A percentile compares a stretch with the other conserved stretches of the same genome.
Evolutionary conservation across 768 basidiomycete species (phyloP).

Genomic region (Amanita brunnescens): DNA sequence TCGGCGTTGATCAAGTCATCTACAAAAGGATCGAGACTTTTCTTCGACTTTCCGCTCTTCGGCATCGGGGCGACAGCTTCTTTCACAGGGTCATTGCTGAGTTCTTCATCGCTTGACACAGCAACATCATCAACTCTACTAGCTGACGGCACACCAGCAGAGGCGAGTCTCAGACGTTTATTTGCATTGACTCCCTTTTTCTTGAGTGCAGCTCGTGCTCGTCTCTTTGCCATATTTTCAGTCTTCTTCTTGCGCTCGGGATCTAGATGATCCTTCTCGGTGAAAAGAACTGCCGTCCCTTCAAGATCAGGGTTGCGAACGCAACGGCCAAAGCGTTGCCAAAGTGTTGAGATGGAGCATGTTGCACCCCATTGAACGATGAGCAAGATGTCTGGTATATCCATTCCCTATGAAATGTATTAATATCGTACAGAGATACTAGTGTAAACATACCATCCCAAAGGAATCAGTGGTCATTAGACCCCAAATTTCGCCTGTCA

Average conservation of each 20-base stretch:
- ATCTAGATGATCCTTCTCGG: not conserved
- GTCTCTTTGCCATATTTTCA: no score
- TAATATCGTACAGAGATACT: not conserved
- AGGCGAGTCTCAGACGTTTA: no score
- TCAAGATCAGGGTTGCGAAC: not conserved
- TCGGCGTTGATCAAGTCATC: not conserved
- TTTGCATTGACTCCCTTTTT: no score
- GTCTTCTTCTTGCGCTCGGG: not conserved
- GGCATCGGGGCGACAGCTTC: no score
- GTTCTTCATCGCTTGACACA: no score
- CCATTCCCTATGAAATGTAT: not conserved
- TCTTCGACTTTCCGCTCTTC: not conserved
- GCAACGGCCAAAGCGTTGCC: slow-evolving; percentile 1
- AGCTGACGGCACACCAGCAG: no score
- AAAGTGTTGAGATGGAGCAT: not conserved
- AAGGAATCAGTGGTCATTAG: slow-evolving; percentile 10
- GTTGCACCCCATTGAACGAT: not conserved
- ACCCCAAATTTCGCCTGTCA: slow-evolving; percentile 10
- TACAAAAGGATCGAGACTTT: not conserved
- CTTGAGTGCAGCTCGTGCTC: no score
- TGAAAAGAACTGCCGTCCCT: not conserved
- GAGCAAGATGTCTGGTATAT: not conserved
- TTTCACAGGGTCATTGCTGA: no score
- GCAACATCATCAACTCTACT: no score
- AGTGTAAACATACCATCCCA: slow-evolving; percentile 10